These are phyloP conservation scores for Hordeum marinum DNA, from an alignment of 176 grass and related monocot genomes.

Conservation along the genomic window DNA sequence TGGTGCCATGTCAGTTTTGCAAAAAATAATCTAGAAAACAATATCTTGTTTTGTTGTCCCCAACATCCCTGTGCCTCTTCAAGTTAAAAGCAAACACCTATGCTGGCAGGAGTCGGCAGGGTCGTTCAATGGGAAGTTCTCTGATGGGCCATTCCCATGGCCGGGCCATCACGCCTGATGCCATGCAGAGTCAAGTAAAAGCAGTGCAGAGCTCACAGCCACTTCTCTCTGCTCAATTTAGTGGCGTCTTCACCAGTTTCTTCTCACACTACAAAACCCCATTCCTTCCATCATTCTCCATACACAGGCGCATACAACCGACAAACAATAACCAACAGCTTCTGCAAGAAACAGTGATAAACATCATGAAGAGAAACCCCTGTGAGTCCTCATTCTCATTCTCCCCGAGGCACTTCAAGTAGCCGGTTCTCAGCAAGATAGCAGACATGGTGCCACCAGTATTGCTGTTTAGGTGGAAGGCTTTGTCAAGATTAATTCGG, in stretches of 20 bases:
- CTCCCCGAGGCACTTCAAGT: slow-evolving; percentile 86
- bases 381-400: slow-evolving; percentile 84
- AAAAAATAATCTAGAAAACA: not conserved
- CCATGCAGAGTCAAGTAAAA: not conserved
- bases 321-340: not conserved
- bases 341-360: slow-evolving; percentile 41
- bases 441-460: slow-evolving; percentile 16
- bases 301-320: not conserved
- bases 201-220: slow-evolving; percentile 22
- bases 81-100: not conserved
- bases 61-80: not conserved
- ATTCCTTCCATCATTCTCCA: not conserved
- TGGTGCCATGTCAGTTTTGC: not conserved
- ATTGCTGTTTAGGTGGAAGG: slow-evolving; percentile 19
- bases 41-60: not conserved
- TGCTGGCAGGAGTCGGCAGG: not conserved
- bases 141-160: not conserved
- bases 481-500: slow-evolving; percentile 9
- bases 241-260: slow-evolving; percentile 44
- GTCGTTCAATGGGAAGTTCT: not conserved
- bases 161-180: not conserved
- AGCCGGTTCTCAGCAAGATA: slow-evolving; percentile 64
- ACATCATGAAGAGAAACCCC: slow-evolving; percentile 67
- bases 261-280: slow-evolving; percentile 28
- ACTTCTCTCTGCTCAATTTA: slow-evolving; percentile 33